Evolutionary conservation across 257 asterid genomes (phyloP), one percentile per base, ranked within the genome.

Genomic region (Catharanthus roseus): DNA sequence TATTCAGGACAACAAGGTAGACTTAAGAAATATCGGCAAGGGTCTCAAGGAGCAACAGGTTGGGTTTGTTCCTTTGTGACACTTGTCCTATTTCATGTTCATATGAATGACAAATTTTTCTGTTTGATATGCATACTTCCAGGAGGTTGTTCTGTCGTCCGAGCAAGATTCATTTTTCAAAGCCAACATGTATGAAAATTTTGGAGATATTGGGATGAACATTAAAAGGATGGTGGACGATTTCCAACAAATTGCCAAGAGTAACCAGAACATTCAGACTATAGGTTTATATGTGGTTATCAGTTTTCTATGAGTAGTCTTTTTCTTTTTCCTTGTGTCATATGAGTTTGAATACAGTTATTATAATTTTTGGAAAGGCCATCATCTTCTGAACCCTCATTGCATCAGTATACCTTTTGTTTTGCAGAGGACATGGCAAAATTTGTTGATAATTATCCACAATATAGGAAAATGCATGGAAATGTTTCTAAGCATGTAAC

Each of bases 401-500:
- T 78, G 66, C 67, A 36, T 78, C 74, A 38, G 67, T 8, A 10
- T 31, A 60, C 18, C 21, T 62, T 41, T 62, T 65, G 50, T 81
- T 77, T 79, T 84, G 87, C 93, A 95, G 99, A 91, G 85, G 99
- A 95, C 74, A 95, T 95, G 97, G 96, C 96, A 74, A 91, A 91
- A 75, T 95, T 95, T 86, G 99, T 95, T 65, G 96, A 89, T 84
- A 95, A 91, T 85, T 95, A 95, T 77, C 99, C 99, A 42, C 96
- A 95, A 71, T 95, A 91, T 88, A 86, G 87, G 77, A 91, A 89
- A 84, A 83, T 83, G 96, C 97, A 95, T 44, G 99, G 99, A 29
- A 95, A 95, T 81, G 99, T 95, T 72, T 91, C 99, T 68, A 95
- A 95, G 89, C 99, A 95, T 80, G 99, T 95, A 74, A 89, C 97